A percentile compares a stretch with the other conserved stretches of the same genome.
Evolutionary conservation across 192 early-diverging fungal species (phyloP).

Genomic region (Entomortierella beljakovae): DNA sequence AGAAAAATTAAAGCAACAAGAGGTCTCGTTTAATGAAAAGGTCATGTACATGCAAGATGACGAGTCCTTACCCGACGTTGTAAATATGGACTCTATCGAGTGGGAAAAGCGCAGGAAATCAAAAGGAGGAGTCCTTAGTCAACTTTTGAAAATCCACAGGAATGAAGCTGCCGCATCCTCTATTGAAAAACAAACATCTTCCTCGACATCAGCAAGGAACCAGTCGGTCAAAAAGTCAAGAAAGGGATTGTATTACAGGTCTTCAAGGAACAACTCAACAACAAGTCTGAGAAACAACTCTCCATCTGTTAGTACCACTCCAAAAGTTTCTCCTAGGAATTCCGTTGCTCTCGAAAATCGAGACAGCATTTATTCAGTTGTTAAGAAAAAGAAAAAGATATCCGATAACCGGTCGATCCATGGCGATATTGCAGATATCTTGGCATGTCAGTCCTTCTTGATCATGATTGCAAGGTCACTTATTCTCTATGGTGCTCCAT

Average conservation of each 20-base stretch:
- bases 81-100: neutral
- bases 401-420: constrained; percentile 32
- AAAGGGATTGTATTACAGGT: constrained; percentile 37
- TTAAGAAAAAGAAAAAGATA: neutral
- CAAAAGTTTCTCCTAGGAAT: constrained; percentile 30
- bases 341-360: constrained; percentile 18
- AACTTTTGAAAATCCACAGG: constrained; percentile 40
- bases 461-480: constrained; percentile 52
- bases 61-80: neutral
- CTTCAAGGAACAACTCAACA: constrained; percentile 31
- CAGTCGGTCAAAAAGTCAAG: constrained; percentile 9
- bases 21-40: neutral
- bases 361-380: neutral
- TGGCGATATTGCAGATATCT: constrained; percentile 42
- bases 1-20: neutral
- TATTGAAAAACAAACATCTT: neutral
- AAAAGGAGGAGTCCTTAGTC: constrained; percentile 48
- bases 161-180: constrained; percentile 18
- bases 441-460: constrained; percentile 40
- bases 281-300: constrained; percentile 17
- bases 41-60: neutral
- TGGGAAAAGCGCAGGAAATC: constrained; percentile 19
- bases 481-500: constrained; percentile 52
- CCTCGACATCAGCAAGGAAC: neutral
- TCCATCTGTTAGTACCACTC: constrained; percentile 25